These are phyloP conservation scores for Exutisphaerella laricina DNA, from an alignment of 2,329 filamentous ascomycete genomes.

Conservation along the genomic window DNA sequence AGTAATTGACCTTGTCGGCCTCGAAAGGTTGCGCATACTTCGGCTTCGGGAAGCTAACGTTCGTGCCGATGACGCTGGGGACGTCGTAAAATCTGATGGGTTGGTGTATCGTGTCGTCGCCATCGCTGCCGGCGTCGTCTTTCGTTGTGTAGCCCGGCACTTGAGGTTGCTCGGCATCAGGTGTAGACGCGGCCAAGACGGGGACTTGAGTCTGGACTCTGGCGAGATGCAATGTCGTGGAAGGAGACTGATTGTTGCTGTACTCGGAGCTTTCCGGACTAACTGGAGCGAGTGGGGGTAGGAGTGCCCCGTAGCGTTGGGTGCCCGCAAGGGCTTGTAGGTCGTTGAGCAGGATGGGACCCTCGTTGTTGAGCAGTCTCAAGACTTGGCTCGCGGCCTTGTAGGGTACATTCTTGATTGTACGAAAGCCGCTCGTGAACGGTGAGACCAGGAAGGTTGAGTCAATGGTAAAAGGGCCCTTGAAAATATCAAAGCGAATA, in stretches of 20 bases:
- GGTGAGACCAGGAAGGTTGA: constrained; percentile 81
- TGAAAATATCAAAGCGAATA: constrained; percentile 92
- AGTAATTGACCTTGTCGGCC: constrained; percentile 20
- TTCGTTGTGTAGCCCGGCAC: constrained; percentile 83
- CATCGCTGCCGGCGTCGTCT: constrained; percentile 76
- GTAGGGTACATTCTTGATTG: constrained; percentile 76
- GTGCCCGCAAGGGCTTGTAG: constrained; percentile 18
- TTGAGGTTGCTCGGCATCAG: constrained; percentile 19
- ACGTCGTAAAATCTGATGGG: constrained; percentile 68
- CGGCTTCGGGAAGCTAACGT: constrained; percentile 54
- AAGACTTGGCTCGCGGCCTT: constrained; percentile 64
- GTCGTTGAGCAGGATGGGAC: constrained; percentile 42
- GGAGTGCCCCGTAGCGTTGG: constrained; percentile 12
- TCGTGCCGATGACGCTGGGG: constrained; percentile 76
- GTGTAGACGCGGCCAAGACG: constrained; percentile 9
- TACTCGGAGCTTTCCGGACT: constrained; percentile 12
- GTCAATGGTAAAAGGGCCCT: constrained; percentile 84
- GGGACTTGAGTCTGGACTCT: constrained; percentile 8
- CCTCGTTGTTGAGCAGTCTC: constrained; percentile 53
- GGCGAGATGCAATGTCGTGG: constrained; percentile 4
- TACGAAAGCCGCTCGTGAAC: constrained; percentile 73
- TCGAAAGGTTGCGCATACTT: constrained; percentile 13
- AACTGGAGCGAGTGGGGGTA: constrained; percentile 16
- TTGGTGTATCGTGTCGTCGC: constrained; percentile 83
- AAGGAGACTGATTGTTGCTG: constrained; percentile 5